Evolutionary conservation across 441 rosid genomes (phyloP).

Genomic region (Erysimum pusillum): DNA sequence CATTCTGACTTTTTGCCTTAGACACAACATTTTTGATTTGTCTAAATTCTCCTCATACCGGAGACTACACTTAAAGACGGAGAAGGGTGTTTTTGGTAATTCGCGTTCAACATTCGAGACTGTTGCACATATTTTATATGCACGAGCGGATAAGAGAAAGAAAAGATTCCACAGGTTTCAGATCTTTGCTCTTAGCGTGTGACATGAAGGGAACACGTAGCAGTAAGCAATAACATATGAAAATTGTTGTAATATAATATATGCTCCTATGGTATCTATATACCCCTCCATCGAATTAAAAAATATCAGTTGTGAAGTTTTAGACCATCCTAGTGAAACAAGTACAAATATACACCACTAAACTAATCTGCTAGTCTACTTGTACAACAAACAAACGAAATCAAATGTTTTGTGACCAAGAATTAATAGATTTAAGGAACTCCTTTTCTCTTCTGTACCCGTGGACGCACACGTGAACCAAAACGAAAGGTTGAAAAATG

Average conservation of each 20-base stretch:
- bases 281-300: slow-evolving; percentile 7
- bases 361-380: slow-evolving; percentile 22
- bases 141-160: neutral
- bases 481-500: no score
- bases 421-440: slow-evolving; percentile 1
- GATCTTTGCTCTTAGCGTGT: neutral
- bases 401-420: slow-evolving; percentile 8
- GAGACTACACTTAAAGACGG: neutral
- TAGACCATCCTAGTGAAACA: neutral
- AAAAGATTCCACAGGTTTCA: neutral
- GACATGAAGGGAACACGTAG: neutral
- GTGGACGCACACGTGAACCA: no score
- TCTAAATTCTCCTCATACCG: slow-evolving; percentile 16
- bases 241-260: neutral
- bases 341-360: slow-evolving; percentile 8
- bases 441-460: no score
- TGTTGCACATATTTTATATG: slow-evolving; percentile 4
- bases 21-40: neutral
- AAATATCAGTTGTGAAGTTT: neutral
- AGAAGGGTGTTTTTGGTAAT: slow-evolving; percentile 26
- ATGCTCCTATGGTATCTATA: neutral
- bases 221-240: slow-evolving; percentile 18
- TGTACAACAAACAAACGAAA: slow-evolving; percentile 26
- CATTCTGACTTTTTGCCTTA: neutral
- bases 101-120: neutral